Evolutionary conservation across 2,329 filamentous ascomycete genomes (phyloP).

Genomic region (Chaetomium strumarium): DNA sequence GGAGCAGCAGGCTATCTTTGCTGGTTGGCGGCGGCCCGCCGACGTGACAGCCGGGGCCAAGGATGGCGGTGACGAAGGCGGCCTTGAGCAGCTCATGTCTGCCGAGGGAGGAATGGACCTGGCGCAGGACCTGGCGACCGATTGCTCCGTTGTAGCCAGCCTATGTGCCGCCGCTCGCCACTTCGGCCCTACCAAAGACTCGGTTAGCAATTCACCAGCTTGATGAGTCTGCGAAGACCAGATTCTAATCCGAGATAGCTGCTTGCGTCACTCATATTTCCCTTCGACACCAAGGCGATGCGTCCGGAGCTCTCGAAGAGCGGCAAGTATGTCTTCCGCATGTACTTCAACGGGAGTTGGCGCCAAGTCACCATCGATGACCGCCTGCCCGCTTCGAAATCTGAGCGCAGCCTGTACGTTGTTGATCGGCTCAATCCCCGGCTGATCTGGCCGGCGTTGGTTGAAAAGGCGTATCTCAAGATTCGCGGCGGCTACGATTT

Average conservation of each 20-base stretch:
- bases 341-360: slow-evolving; percentile 94
- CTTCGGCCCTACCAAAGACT: slow-evolving; percentile 60
- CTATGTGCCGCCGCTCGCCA: slow-evolving; percentile 75
- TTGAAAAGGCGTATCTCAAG: slow-evolving; percentile 96
- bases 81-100: slow-evolving; percentile 26
- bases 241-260: slow-evolving; percentile 44
- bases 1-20: slow-evolving; percentile 69
- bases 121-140: slow-evolving; percentile 90
- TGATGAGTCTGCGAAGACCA: neutral
- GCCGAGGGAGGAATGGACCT: slow-evolving; percentile 62
- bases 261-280: slow-evolving; percentile 67
- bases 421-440: slow-evolving; percentile 75
- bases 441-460: slow-evolving; percentile 84
- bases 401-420: slow-evolving; percentile 73
- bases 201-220: slow-evolving; percentile 41
- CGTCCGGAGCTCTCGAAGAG: slow-evolving; percentile 63
- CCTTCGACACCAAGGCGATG: slow-evolving; percentile 56
- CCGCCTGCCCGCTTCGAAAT: slow-evolving; percentile 71
- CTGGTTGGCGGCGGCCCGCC: slow-evolving; percentile 71
- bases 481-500: slow-evolving; percentile 95
- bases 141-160: slow-evolving; percentile 95
- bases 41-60: slow-evolving; percentile 52
- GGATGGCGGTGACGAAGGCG: neutral
- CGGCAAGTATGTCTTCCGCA: slow-evolving; percentile 85
- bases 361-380: slow-evolving; percentile 87